Percentiles rank a stretch among this genome's conserved stretches.
Evolutionary conservation across 108 stramenopile species (phyloP).

Genomic region (Cyclotella cryptica): DNA sequence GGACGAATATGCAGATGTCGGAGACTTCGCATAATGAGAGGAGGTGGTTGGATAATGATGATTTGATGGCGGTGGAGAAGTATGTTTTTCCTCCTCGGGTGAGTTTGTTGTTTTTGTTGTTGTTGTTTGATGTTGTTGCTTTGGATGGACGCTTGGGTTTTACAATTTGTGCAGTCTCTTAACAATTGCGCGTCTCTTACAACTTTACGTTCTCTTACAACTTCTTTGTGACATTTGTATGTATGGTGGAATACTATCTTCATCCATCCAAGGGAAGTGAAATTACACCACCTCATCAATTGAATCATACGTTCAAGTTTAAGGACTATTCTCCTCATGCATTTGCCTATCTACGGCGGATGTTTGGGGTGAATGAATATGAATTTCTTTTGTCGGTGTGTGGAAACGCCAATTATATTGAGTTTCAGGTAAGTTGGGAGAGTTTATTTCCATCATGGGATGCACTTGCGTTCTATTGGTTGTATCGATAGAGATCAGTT

Average conservation of each 20-base stretch:
- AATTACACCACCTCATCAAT: constrained; percentile 94
- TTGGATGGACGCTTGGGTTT: constrained; percentile 1
- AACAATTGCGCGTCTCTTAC: too few relatives aligned
- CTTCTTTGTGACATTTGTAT: too few relatives aligned
- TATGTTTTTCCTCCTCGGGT: constrained; percentile 90
- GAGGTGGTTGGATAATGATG: constrained; percentile 75
- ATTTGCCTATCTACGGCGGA: constrained; percentile 88
- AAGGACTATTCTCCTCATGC: constrained; percentile 95
- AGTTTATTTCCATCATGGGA: neutral
- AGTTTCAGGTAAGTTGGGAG: constrained; percentile 78
- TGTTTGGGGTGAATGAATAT: constrained; percentile 93
- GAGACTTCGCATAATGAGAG: constrained; percentile 45
- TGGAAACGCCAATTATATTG: constrained; percentile 97
- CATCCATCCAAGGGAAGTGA: constrained; percentile 59
- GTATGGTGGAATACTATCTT: too few relatives aligned
- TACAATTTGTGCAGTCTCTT: too few relatives aligned
- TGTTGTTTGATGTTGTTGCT: neutral
- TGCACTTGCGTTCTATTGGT: neutral
- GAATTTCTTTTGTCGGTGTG: constrained; percentile 95
- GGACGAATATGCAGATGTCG: constrained; percentile 73
- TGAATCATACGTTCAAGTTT: constrained; percentile 99
- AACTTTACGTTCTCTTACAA: too few relatives aligned
- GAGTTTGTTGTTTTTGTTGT: constrained; percentile 12
- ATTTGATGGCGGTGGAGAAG: constrained; percentile 94
- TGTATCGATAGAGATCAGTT: neutral